Percentiles rank a stretch among this genome's conserved stretches.
Evolutionary conservation across 805 yeast species (phyloP).

Genomic region (Spencermartinsiella europaea): DNA sequence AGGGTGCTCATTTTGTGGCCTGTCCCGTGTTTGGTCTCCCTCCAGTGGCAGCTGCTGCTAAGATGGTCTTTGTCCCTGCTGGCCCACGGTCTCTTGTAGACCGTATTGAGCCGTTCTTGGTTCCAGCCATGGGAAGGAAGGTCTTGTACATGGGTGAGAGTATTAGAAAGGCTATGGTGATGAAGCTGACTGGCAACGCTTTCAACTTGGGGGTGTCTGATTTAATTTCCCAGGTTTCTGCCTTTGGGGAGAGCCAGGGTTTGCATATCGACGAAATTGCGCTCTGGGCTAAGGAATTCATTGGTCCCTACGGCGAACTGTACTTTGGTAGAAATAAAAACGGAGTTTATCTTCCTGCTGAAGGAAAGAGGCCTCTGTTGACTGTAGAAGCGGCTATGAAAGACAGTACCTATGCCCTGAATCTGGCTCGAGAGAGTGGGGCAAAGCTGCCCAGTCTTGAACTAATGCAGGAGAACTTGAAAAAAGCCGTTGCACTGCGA

Average conservation of each 20-base stretch:
- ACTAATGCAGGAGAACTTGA: conserved; percentile 18
- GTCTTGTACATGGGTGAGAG: conserved; percentile 25
- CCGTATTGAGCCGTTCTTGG: conserved; percentile 20
- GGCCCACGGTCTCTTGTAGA: conserved; percentile 23
- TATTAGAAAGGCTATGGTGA: conserved; percentile 21
- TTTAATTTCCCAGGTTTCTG: conserved; percentile 23
- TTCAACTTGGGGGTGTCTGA: conserved; percentile 28
- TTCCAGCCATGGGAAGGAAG: conserved; percentile 24
- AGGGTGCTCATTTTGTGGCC: conserved; percentile 24
- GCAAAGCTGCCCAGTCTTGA: conserved; percentile 22
- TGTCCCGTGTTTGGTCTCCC: conserved; percentile 30
- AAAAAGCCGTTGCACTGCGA: conserved; percentile 17
- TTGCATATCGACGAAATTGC: conserved; percentile 19
- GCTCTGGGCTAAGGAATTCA: conserved; percentile 15
- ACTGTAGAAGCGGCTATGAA: conserved; percentile 24
- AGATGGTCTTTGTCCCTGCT: conserved; percentile 23
- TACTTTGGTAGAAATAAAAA: conserved; percentile 17
- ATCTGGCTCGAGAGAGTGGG: conserved; percentile 20
- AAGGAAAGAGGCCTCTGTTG: conserved; percentile 21
- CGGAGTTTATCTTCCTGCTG: conserved; percentile 19
- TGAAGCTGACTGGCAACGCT: conserved; percentile 28
- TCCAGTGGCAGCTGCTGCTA: conserved; percentile 25
- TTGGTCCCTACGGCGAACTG: conserved; percentile 17
- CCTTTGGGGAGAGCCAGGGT: conserved; percentile 26
- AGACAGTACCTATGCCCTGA: conserved; percentile 25